Evolutionary conservation across 768 basidiomycete genomes (phyloP).

Genomic region (Agrocybe pediades): DNA sequence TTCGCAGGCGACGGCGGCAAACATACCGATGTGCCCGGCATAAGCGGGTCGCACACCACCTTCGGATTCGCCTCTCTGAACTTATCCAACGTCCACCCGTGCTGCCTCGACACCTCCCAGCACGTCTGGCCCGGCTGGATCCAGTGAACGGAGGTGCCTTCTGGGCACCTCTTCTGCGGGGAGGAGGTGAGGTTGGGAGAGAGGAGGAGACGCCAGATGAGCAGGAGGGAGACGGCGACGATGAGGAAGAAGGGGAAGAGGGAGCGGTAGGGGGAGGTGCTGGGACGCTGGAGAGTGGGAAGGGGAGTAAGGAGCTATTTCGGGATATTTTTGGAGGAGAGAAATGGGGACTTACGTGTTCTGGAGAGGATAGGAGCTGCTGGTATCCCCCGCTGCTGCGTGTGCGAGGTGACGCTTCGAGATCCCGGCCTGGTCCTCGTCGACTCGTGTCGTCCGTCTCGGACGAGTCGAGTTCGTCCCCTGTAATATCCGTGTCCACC

Average conservation of each 20-base stretch:
- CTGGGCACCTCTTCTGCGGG: slow-evolving; percentile 35
- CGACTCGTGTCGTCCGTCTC: slow-evolving; percentile 10
- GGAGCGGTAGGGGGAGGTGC: slow-evolving; percentile 52
- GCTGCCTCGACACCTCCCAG: slow-evolving; percentile 57
- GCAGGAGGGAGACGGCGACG: slow-evolving; percentile 60
- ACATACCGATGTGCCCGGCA: slow-evolving; percentile 63
- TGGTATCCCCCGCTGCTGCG: slow-evolving; percentile 62
- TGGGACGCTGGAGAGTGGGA: neutral
- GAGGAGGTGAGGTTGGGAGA: slow-evolving; percentile 37
- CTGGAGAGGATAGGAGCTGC: slow-evolving; percentile 44
- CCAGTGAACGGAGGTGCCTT: slow-evolving; percentile 45
- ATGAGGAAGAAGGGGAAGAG: slow-evolving; percentile 76
- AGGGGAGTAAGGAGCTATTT: neutral
- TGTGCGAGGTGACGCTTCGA: slow-evolving; percentile 55
- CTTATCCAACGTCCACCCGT: slow-evolving; percentile 52
- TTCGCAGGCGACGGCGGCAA: slow-evolving; percentile 36
- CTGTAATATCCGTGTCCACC: slow-evolving; percentile 2
- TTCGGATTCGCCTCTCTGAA: slow-evolving; percentile 54
- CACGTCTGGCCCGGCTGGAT: slow-evolving; percentile 64
- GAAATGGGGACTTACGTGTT: slow-evolving; percentile 42
- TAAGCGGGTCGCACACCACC: slow-evolving; percentile 57
- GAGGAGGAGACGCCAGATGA: slow-evolving; percentile 62
- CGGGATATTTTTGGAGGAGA: neutral
- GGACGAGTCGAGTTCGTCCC: slow-evolving; percentile 7
- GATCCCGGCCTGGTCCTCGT: slow-evolving; percentile 31